Base-by-base conservation (phyloP, 148 eudicot species). In the Persicaria maculosa region DNA sequence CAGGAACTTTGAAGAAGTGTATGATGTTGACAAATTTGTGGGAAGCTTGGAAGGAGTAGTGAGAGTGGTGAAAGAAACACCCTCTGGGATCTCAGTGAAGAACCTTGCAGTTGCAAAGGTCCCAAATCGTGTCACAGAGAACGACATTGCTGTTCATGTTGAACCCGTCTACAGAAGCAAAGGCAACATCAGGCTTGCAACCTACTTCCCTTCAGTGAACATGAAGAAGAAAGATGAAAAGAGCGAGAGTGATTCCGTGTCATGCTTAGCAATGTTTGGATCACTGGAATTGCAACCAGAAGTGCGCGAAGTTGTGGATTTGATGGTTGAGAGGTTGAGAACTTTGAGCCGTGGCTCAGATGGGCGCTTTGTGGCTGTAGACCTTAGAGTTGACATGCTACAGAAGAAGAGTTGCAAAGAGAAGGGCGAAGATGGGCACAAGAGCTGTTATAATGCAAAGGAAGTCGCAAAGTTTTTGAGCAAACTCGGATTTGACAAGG, bases 221-320 rank as follows among this genome's bases (percentile, higher is more conserved):
- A 92, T 92, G 97, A 89, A 79, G 76, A 89, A 81, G 81, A 77
- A 76, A 1, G 74, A 82, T 50, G 77, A 78, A 73, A 76, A 76
- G 71, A 79, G 80, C 17, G 80, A 85, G 46, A 65, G 43, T 7
- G 85, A 90, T 50, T 77, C 93, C 12, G 80, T 85, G 74, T 89
- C 92, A 50, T 95, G 98, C 79, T 83, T 86, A 83, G 92, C 90
- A 47, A 95, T 95, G 98, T 95, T 92, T 84, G 90, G 89, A 76
- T 79, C 89, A 50, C 76, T 95, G 74, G 90, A 90, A 80, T 84
- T 93, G 57, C 88, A 92, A 74, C 77, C 91, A 36, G 93, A 86
- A 77, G 85, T 92, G 14, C 84, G 75, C 31, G 98, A 90, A 79
- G 97, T 90, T 57, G 97, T 92, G 77, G 90, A 90, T 78, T 87